Base-by-base conservation (phyloP, 2,329 filamentous ascomycete genomes). In the Diplodia mutila region DNA sequence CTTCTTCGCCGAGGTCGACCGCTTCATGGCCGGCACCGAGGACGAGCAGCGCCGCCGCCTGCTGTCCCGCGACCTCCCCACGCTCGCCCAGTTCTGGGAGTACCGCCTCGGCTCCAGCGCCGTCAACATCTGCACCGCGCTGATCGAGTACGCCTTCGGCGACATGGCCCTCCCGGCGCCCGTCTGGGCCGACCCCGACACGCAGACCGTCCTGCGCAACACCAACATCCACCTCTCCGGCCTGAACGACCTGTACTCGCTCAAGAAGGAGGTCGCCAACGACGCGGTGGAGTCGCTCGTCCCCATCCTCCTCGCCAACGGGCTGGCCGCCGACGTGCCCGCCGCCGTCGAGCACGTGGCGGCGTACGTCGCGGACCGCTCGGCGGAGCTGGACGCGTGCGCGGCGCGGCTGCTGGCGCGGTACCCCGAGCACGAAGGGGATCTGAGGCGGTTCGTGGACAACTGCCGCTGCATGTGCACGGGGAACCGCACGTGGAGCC, bases 391-490 rank as follows among this genome's bases (percentile, higher is more conserved):
- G 42, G 59, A 63, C n/a, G n/a, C 14, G 7, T 51, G 59, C 8
- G 59, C 59, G 4, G 59, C 16, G 5, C 4, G 27, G 2, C 42
- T 63, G 39, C 32, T 61, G 4, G 11, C 21, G 5, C 57, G 57
- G 4, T 51, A 48, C 14, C 27, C 27, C 29, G 14, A 34, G n/a
- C 21, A 14, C n/a, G 29, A 27, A 14, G 3, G 4, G 1, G 59
- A 52, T 18, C 29, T 63, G 14, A 18, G 29, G 27, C 42, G 46
- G 6, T 63, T 37, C 25, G 21, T 51, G 3, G 59, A 51, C 11
- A 63, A 63, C 59, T 63, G 59, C 29, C 46, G 59, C 29, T 63
- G 59, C 46, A 63, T 63, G 59, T 63, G 59, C 59, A 63, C 59
- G 4, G 59, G 59, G 2, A 63, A 63, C 29, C n/a, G 21, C 8